Evolutionary conservation across 2,329 filamentous ascomycete genomes (phyloP), one percentile per base, ranked within the genome.

Genomic region (Claviceps maximensis): DNA sequence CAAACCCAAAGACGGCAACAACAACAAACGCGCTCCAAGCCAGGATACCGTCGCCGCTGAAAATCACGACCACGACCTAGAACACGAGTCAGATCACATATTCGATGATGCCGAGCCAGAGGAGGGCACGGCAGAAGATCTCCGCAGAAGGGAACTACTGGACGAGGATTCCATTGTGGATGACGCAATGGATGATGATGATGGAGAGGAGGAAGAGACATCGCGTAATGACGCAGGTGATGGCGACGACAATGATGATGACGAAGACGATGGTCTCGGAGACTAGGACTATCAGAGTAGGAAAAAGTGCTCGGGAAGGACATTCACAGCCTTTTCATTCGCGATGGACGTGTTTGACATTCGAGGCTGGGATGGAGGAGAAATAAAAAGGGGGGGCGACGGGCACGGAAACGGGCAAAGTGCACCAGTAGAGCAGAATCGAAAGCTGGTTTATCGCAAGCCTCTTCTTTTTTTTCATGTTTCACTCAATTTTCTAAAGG

Each of bases 91-190:
- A 21, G 71, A 74, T 38, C 63, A 71, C 50, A 66, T 73, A 21
- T 73, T 75, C 40, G 72, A 74, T 53, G 72, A 73, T 40, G 74
- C 65, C 0, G 76, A 78, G 55, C 74, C 72, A 0, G 79, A 80
- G 57, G 80, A 83, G 60, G 80, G 78, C 49, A 80, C 78, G 3
- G 68, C 65, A 13, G 80, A 82, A 61, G 79, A 83, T 59, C 65
- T 82, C 33, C 70, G 74, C 29, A 70, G 74, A 52, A 69, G 77
- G 50, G 80, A 78, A 61, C 63, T 82, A 52, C 57, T 81, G 25
- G 78, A 78, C 27, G 70, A 75, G 6, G 76, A 79, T 40, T 63
- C 63, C 2, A 65, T 69, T 44, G 65, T 62, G 38, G 66, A 65
- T 40, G 65, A 67, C 55, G 67, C 61, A 31, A 66, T 63, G 36